Base-by-base conservation (phyloP, 495 filamentous ascomycete genomes). In the Geopyxis carbonaria region DNA sequence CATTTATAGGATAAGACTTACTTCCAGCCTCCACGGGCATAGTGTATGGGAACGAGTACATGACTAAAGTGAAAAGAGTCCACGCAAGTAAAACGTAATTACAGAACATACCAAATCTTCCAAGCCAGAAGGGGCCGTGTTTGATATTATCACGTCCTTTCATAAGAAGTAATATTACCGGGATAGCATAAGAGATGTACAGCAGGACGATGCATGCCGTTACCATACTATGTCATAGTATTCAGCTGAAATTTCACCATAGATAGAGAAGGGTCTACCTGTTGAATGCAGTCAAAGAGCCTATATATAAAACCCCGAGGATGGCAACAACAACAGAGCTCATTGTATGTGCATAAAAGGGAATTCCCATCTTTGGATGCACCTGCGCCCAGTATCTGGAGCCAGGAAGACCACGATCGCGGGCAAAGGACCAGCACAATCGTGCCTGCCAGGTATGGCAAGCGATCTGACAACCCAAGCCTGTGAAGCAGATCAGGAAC, bases 341-440 rank as follows among this genome's bases (percentile, higher is more conserved):
- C 20, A 64, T 58, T 19, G 46, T 48, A 53, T 73, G 69, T 0
- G 73, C 64, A 9, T 60, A 51, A 7, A 75, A 37, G 0, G 73
- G 73, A 3, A 75, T 66, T 38, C 69, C 66, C 13, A 71, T 57
- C 16, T 47, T 60, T 4, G 55, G 51, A 44, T 71, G 54, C 13
- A 73, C 65, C 38, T 62, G 48, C n/a, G 58, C 53, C 46, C 69
- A 54, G 38, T 58, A 65, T 25, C 61, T 47, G 30, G 59, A 57
- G 7, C 61, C 59, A 4, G 71, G 72, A 2, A 76, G 45, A 7
- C 69, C 72, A 15, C 62, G 49, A 45, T 76, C 73, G 13, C 73
- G 63, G 7, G 73, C 64, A 45, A 75, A 75, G 20, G 64, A 65
- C 72, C 73, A 76, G 34, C 64, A 68, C 9, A 76, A 59, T 0